Conservation (phyloP, 208 protist species). For the Wallacemonas sp. region DNA sequence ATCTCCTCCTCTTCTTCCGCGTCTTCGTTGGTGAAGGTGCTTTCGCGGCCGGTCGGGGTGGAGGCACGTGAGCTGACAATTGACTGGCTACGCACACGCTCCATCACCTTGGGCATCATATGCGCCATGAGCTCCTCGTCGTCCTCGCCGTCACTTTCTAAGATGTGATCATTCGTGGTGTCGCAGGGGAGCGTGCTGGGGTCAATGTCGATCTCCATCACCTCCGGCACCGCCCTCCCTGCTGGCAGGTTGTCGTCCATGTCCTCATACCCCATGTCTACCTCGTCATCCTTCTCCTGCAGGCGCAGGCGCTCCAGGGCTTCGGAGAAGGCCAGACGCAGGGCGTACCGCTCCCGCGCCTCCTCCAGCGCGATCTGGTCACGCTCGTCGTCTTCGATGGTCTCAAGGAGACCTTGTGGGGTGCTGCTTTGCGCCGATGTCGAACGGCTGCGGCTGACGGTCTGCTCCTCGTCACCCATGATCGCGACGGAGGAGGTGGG, state of each 20-base stretch:
- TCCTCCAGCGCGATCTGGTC: conserved; percentile 68
- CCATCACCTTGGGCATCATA: conserved; percentile 2
- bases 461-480: conserved; percentile 13
- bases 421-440: conserved; percentile 13
- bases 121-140: conserved; percentile 5
- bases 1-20: conserved; percentile 14
- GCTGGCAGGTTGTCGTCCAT: conserved; percentile 16
- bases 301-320: conserved; percentile 34
- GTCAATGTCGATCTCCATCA: conserved; percentile 23
- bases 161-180: conserved; percentile 9
- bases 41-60: conserved; percentile 18
- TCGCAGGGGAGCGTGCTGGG: conserved; percentile 12
- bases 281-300: conserved; percentile 45
- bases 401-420: conserved; percentile 29
- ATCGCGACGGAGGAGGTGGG: conserved; percentile 7
- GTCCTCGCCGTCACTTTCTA: conserved; percentile 14
- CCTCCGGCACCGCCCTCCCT: conserved; percentile 2
- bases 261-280: conserved; percentile 33
- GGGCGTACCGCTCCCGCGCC: conserved; percentile 64
- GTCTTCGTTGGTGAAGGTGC: conserved; percentile 25
- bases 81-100: conserved; percentile 18
- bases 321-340: conserved; percentile 52
- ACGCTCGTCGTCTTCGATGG: conserved; percentile 53
- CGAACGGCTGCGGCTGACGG: conserved; percentile 10
- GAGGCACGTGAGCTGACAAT: conserved; percentile 28